A percentile compares a stretch with the other conserved stretches of the same genome.
Conservation (phyloP, 2,329 filamentous ascomycete genomes). For the Penicillium brasilianum region DNA sequence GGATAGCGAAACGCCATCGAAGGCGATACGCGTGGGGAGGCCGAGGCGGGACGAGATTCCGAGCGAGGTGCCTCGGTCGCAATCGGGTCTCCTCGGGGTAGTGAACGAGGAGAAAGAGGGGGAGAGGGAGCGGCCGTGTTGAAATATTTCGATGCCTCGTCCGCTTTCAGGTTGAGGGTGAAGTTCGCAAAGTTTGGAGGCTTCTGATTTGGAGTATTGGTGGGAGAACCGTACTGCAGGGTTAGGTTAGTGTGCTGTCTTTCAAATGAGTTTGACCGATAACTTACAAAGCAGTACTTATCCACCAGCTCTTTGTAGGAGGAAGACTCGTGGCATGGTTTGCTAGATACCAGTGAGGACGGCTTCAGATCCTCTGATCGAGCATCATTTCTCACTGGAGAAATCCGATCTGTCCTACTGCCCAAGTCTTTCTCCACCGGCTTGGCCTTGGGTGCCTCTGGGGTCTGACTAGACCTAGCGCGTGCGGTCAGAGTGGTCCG, state of each 20-base stretch:
- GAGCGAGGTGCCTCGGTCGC: constrained; percentile 17
- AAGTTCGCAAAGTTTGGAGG: constrained; percentile 19
- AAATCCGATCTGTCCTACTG: constrained; percentile 22
- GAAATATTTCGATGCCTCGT: constrained; percentile 18
- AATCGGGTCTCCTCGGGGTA: constrained; percentile 21
- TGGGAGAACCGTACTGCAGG: constrained; percentile 57
- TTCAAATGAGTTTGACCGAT: not conserved
- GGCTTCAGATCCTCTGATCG: constrained; percentile 47
- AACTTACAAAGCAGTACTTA: constrained; percentile 99
- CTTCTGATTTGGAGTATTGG: constrained; percentile 37
- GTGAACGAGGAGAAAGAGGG: constrained; percentile 33
- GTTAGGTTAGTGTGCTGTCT: constrained; percentile 8
- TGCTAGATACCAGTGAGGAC: constrained; percentile 63
- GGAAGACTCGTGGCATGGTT: constrained; percentile 77
- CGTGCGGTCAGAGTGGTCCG: constrained; percentile 60
- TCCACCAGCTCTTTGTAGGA: constrained; percentile 97
- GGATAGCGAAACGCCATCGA: constrained; percentile 35
- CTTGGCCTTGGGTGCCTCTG: constrained; percentile 14
- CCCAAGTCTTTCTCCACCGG: constrained; percentile 21
- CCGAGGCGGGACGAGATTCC: constrained; percentile 16
- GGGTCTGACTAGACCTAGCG: constrained; percentile 58
- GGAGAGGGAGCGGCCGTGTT: constrained; percentile 31
- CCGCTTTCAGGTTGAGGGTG: constrained; percentile 19
- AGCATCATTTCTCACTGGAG: constrained; percentile 28
- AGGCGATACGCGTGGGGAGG: constrained; percentile 26